These are phyloP conservation scores for Aspergillus unguis DNA, from an alignment of 2,329 filamentous ascomycete species.

Conservation along the genomic window DNA sequence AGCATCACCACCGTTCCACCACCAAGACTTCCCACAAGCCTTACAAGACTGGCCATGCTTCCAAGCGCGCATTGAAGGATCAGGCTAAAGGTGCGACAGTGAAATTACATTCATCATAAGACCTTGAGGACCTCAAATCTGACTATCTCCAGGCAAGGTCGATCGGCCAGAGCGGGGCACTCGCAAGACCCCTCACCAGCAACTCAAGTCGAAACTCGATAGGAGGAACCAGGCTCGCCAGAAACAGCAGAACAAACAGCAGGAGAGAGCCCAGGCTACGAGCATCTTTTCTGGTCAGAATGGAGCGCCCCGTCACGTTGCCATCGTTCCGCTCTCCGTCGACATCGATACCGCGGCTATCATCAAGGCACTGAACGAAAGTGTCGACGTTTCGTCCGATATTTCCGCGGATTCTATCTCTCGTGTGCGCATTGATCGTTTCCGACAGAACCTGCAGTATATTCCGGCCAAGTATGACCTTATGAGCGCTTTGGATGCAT, in stretches of 20 bases:
- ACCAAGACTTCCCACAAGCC: conserved; percentile 85
- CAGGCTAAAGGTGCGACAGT: conserved; percentile 68
- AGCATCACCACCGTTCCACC: conserved; percentile 87
- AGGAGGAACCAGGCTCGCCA: conserved; percentile 93
- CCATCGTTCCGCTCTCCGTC: conserved; percentile 76
- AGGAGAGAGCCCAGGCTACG: conserved; percentile 73
- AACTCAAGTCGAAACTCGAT: conserved; percentile 96
- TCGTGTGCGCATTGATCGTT: conserved; percentile 75
- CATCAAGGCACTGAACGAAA: conserved; percentile 68
- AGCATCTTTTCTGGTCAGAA: conserved; percentile 83
- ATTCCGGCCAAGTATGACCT: conserved; percentile 71
- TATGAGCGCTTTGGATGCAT: conserved; percentile 75
- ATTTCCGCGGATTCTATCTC: conserved; percentile 57
- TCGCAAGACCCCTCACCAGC: conserved; percentile 88
- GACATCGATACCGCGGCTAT: conserved; percentile 66
- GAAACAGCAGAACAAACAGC: conserved; percentile 76
- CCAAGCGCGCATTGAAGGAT: conserved; percentile 83
- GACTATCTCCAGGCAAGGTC: conserved; percentile 64
- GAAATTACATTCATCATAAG: not conserved
- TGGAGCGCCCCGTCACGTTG: conserved; percentile 82
- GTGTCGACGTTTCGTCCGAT: conserved; percentile 72
- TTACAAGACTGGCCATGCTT: conserved; percentile 89
- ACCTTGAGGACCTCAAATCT: not conserved
- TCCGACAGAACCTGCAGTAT: conserved; percentile 93
- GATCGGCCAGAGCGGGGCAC: conserved; percentile 66